Evolutionary conservation across 140 eudicot genomes (phyloP).

Genomic region (Bidens hawaiensis): DNA sequence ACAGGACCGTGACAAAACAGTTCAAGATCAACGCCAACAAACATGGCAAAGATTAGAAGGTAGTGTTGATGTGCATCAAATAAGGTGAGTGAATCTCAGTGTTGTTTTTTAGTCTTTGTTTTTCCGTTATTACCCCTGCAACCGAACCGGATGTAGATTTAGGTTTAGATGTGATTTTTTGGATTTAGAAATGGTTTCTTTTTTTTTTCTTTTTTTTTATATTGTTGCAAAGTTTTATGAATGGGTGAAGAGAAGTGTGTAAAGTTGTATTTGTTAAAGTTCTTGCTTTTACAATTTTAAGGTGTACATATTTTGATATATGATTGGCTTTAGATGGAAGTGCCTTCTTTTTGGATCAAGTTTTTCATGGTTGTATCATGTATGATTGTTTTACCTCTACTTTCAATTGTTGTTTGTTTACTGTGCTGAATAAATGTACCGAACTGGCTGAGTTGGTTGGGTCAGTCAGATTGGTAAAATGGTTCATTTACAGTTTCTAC

Average conservation of each 20-base stretch:
- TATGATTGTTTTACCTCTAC: too few species aligned
- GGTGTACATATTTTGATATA: conserved; percentile 24
- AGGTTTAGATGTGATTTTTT: conserved; percentile 27
- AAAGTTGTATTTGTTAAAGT: conserved; percentile 21
- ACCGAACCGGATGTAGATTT: conserved; percentile 15
- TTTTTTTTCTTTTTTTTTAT: too few species aligned
- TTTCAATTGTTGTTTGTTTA: too few species aligned
- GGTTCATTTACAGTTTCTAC: too few species aligned
- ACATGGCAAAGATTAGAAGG: conserved; percentile 41
- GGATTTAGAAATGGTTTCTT: conserved; percentile 32
- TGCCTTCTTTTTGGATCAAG: too few species aligned
- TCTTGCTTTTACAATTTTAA: conserved; percentile 7
- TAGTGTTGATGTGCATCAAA: conserved; percentile 19
- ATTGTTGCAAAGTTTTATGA: conserved; percentile 11
- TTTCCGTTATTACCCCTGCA: conserved; percentile 18
- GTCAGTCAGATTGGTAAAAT: too few species aligned
- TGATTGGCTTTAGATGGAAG: background rate
- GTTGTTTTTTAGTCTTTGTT: background rate
- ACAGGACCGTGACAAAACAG: conserved; percentile 19
- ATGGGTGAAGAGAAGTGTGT: conserved; percentile 29
- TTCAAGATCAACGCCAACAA: conserved; percentile 33
- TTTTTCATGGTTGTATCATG: too few species aligned
- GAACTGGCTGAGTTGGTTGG: too few species aligned
- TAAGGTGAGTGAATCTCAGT: conserved; percentile 31
- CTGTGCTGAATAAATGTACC: too few species aligned